phyloP scores from a whole-genome alignment of 176 grass and related monocot genomes.

The Metroxylon sagu region DNA sequence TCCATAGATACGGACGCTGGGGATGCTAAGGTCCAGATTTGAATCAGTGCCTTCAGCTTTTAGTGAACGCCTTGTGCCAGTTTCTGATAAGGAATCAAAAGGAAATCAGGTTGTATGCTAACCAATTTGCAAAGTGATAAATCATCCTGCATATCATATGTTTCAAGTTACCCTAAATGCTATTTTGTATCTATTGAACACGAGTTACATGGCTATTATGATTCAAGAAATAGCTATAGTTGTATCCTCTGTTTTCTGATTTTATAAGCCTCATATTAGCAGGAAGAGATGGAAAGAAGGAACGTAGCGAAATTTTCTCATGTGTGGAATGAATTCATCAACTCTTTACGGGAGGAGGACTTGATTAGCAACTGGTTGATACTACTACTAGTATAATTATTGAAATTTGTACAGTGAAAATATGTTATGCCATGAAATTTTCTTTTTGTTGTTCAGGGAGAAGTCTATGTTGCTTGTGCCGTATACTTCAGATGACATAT shows the following conservation, averaged over 20 bases:
- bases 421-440: conserved; percentile 4
- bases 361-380: conserved; percentile 64
- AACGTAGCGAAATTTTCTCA: conserved; percentile 47
- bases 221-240: too few relatives aligned
- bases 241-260: background rate
- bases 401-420: background rate
- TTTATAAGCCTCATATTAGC: conserved; percentile 7
- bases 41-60: conserved; percentile 53
- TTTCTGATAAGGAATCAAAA: background rate
- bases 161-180: too few relatives aligned
- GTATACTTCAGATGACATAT: conserved; percentile 38
- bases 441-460: conserved; percentile 44
- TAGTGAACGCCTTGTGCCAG: conserved; percentile 45
- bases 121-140: background rate
- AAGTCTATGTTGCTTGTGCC: conserved; percentile 72
- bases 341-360: conserved; percentile 75
- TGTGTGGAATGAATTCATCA: conserved; percentile 87
- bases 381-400: conserved; percentile 17
- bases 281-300: conserved; percentile 32
- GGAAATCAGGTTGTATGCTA: conserved; percentile 26
- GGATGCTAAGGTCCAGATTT: conserved; percentile 95
- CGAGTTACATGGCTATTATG: too few relatives aligned
- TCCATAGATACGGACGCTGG: conserved; percentile 76
- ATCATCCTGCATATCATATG: too few relatives aligned
- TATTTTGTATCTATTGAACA: too few relatives aligned